Conservation (phyloP, 169 alveolate genomes). For the Cryptosporidium parvum region DNA sequence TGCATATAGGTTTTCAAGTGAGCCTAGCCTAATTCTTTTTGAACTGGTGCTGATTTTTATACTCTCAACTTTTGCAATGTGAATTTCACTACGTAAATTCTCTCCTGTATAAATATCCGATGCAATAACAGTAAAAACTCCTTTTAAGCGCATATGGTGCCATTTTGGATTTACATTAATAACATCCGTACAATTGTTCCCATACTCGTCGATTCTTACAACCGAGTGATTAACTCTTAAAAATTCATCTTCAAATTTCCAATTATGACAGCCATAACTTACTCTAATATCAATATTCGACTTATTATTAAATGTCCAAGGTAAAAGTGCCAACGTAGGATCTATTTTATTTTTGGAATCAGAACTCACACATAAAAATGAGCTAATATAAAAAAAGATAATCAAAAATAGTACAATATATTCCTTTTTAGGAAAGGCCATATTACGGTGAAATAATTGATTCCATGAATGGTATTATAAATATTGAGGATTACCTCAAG, state of each 20-base stretch:
- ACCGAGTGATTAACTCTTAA: neutral
- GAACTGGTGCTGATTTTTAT: conserved; percentile 60
- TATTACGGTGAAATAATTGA: neutral
- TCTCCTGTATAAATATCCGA: conserved; percentile 43
- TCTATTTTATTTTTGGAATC: conserved; percentile 19
- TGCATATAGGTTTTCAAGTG: conserved; percentile 51
- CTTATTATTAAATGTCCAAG: conserved; percentile 54
- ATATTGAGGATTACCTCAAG: conserved; percentile 5
- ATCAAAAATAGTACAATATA: conserved; percentile 1
- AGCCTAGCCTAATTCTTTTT: conserved; percentile 68
- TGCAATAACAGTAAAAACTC: conserved; percentile 57
- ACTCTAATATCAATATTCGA: conserved; percentile 51
- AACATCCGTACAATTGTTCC: conserved; percentile 48
- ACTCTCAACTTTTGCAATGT: conserved; percentile 71
- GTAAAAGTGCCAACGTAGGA: conserved; percentile 64
- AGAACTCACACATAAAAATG: conserved; percentile 62
- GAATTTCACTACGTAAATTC: conserved; percentile 60
- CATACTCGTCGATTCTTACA: conserved; percentile 27
- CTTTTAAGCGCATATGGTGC: conserved; percentile 28
- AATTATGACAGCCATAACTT: conserved; percentile 29
- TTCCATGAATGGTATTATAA: neutral
- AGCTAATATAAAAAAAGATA: neutral
- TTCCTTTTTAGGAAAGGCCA: neutral
- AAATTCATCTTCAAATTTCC: conserved; percentile 50
- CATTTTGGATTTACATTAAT: conserved; percentile 24